phyloP scores from a whole-genome alignment of 768 basidiomycete species.

The Heimioporus sp. region DNA sequence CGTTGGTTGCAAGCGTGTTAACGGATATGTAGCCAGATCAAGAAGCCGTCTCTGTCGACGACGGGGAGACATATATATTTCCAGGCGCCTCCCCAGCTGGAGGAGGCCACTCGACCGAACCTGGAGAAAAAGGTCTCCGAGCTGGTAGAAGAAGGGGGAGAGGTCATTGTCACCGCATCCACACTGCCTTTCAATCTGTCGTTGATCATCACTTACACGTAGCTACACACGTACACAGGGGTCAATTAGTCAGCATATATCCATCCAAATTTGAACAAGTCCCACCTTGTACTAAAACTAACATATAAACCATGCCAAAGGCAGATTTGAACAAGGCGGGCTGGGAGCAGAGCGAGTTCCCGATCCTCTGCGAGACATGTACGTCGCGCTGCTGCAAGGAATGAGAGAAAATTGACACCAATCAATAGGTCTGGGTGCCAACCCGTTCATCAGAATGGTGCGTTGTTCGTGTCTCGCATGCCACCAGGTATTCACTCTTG shows the following conservation, averaged over 20 bases:
- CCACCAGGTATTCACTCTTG: not conserved
- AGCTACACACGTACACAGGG: conserved; percentile 4
- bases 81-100: conserved; percentile 90
- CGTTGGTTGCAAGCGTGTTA: not conserved
- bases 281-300: not conserved
- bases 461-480: conserved; percentile 18
- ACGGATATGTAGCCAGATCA: conserved; percentile 76
- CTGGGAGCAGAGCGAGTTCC: conserved; percentile 92
- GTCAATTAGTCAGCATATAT: conserved; percentile 28
- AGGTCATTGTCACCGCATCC: conserved; percentile 85
- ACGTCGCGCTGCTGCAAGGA: conserved; percentile 24
- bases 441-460: conserved; percentile 95
- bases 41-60: conserved; percentile 88
- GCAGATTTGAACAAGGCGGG: conserved; percentile 95
- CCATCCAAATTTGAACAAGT: conserved; percentile 1
- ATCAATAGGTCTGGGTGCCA: conserved; percentile 71
- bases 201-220: conserved; percentile 57
- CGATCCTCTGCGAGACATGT: conserved; percentile 94
- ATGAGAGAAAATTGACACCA: conserved; percentile 4
- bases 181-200: conserved; percentile 85
- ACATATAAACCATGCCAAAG: conserved; percentile 58
- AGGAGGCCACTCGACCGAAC: conserved; percentile 87
- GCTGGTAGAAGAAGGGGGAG: conserved; percentile 71
- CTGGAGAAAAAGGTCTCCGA: conserved; percentile 84
- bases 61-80: conserved; percentile 80